Evolutionary conservation across 148 eudicot species (phyloP).

Genomic region (Silene uniflora): DNA sequence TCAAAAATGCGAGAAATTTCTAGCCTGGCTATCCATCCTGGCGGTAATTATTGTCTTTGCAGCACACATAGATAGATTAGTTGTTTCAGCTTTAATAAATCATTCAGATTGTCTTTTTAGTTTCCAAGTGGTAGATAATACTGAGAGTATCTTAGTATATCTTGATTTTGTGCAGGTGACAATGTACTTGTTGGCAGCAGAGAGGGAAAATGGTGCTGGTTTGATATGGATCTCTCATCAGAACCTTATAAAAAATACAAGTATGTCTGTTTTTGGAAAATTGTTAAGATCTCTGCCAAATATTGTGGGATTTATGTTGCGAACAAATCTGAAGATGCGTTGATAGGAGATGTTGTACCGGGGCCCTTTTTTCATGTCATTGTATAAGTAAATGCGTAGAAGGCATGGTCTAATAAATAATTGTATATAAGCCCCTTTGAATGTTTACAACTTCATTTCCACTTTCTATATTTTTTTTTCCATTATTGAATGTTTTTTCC

Average conservation of each 20-base stretch:
- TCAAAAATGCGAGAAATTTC: constrained; percentile 79
- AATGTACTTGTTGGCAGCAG: constrained; percentile 91
- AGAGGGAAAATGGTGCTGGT: constrained; percentile 96
- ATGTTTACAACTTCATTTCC: not conserved
- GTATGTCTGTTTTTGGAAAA: constrained; percentile 40
- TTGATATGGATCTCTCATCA: constrained; percentile 96
- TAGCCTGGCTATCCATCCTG: constrained; percentile 85
- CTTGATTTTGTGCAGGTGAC: constrained; percentile 60
- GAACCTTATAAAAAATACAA: constrained; percentile 60
- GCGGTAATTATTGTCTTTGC: constrained; percentile 47
- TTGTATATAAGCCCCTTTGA: not conserved
- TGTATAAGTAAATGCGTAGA: not conserved
- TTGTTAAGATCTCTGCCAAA: not conserved
- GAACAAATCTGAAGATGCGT: not conserved
- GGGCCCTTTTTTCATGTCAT: not conserved
- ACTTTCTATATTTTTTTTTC: not conserved
- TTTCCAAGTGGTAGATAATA: not conserved
- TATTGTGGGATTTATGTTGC: not conserved
- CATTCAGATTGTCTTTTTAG: too few species aligned
- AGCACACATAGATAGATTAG: not conserved
- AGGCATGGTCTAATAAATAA: not conserved
- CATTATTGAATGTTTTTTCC: not conserved
- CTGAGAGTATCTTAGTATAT: not conserved
- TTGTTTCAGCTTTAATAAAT: too few species aligned
- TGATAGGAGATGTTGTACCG: not conserved